These are phyloP conservation scores for Athelia sp. DNA, from an alignment of 1,284 basidiomycete genomes.

Conservation along the genomic window DNA sequence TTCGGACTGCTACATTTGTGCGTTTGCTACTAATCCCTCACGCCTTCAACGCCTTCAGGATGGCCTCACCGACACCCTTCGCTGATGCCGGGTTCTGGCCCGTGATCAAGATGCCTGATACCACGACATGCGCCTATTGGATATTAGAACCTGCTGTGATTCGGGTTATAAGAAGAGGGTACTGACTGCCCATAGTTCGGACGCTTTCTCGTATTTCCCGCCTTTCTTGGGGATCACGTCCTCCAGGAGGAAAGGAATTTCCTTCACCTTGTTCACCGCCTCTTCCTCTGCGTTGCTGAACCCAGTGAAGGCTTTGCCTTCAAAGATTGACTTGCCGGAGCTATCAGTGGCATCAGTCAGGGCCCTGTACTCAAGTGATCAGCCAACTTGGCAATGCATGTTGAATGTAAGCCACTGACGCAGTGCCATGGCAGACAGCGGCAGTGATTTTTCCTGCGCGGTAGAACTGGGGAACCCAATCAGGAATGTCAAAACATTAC, in stretches of 20 bases:
- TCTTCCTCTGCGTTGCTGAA: too few relatives aligned
- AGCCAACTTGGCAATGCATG: constrained; percentile 37
- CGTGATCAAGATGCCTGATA: too few relatives aligned
- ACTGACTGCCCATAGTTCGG: constrained; percentile 38
- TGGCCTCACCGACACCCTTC: too few relatives aligned
- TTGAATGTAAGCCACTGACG: constrained; percentile 50
- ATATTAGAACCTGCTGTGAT: too few relatives aligned
- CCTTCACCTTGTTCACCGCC: constrained; percentile 27
- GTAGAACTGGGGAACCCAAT: neutral
- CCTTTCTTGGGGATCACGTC: constrained; percentile 42
- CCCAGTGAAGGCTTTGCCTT: too few relatives aligned
- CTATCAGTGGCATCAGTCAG: constrained; percentile 55
- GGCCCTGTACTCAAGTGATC: constrained; percentile 39
- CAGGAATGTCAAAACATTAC: neutral
- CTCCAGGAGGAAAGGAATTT: constrained; percentile 54
- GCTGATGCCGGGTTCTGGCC: too few relatives aligned
- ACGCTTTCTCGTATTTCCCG: constrained; percentile 40
- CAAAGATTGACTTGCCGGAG: too few relatives aligned
- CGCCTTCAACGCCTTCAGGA: too few relatives aligned
- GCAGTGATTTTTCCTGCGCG: constrained; percentile 31
- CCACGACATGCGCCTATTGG: too few relatives aligned
- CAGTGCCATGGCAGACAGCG: constrained; percentile 43
- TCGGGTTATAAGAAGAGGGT: too few relatives aligned
- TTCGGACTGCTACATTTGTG: too few relatives aligned
- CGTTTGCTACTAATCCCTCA: too few relatives aligned